These are phyloP conservation scores for Sphagnurus paluster DNA, from an alignment of 1,284 basidiomycete species.

Conservation along the genomic window DNA sequence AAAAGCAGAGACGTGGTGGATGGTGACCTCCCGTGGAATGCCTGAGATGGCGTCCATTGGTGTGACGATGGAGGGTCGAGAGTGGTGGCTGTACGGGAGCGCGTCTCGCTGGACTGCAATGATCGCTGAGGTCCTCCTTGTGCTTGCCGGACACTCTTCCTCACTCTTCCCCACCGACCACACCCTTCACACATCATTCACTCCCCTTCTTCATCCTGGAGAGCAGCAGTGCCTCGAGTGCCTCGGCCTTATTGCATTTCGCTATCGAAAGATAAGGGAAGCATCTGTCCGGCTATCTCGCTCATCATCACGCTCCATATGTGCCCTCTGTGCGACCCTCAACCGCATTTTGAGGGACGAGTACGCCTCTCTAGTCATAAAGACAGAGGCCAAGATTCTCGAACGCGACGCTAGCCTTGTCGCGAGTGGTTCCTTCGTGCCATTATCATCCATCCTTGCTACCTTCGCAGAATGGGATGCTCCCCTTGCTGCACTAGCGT, in stretches of 20 bases:
- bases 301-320: constrained; percentile 74
- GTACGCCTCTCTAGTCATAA: constrained; percentile 78
- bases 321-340: constrained; percentile 72
- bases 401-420: constrained; percentile 71
- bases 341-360: constrained; percentile 72
- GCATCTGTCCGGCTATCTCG: constrained; percentile 51
- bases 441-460: constrained; percentile 77
- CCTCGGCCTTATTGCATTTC: constrained; percentile 68
- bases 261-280: constrained; percentile 70
- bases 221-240: constrained; percentile 79
- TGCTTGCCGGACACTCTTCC: constrained; percentile 82
- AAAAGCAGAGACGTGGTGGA: constrained; percentile 35
- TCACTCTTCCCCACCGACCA: constrained; percentile 70
- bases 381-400: constrained; percentile 79
- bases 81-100: constrained; percentile 11
- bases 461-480: constrained; percentile 85
- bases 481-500: constrained; percentile 68
- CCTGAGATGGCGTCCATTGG: constrained; percentile 2
- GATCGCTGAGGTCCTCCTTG: constrained; percentile 84
- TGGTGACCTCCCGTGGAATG: constrained; percentile 22
- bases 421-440: constrained; percentile 75
- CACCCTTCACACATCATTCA: constrained; percentile 63
- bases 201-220: constrained; percentile 79
- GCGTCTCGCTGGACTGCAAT: constrained; percentile 32
- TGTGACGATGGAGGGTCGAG: neutral